Percentiles rank a stretch among this genome's conserved stretches.
These are phyloP conservation scores for Metschnikowia shivogae DNA, from an alignment of 805 yeast genomes.

Conservation along the genomic window DNA sequence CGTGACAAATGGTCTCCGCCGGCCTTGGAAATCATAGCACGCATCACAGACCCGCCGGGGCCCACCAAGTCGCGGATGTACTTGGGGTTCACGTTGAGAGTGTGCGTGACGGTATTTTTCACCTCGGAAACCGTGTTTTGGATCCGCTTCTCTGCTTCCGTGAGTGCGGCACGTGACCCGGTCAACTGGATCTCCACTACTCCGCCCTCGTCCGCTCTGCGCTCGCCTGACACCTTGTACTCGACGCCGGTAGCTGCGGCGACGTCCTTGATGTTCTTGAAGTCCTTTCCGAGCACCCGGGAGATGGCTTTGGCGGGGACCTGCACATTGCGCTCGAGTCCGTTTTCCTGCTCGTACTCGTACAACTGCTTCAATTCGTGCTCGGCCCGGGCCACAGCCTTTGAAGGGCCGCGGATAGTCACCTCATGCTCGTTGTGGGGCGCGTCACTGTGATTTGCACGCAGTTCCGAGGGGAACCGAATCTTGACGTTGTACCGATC, in stretches of 20 bases:
- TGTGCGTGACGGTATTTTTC: constrained; percentile 54
- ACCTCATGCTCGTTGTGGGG: constrained; percentile 57
- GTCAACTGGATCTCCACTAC: constrained; percentile 62
- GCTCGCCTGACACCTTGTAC: constrained; percentile 41
- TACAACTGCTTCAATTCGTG: constrained; percentile 80
- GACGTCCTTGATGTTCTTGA: constrained; percentile 78
- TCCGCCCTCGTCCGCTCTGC: constrained; percentile 46
- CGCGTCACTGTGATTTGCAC: constrained; percentile 26
- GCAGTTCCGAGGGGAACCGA: constrained; percentile 56
- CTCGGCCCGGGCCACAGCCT: constrained; percentile 77
- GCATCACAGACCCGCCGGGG: constrained; percentile 66
- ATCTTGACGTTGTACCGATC: constrained; percentile 82
- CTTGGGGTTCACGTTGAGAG: constrained; percentile 65
- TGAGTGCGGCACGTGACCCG: constrained; percentile 75
- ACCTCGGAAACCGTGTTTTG: constrained; percentile 59
- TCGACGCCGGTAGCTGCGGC: constrained; percentile 66
- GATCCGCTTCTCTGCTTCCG: constrained; percentile 64
- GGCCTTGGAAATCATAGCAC: constrained; percentile 70
- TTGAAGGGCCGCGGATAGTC: constrained; percentile 80
- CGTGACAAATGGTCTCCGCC: constrained; percentile 54
- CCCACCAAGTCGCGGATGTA: constrained; percentile 78
- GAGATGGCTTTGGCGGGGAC: constrained; percentile 77
- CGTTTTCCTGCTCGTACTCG: constrained; percentile 84
- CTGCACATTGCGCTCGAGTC: constrained; percentile 56
- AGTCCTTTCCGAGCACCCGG: constrained; percentile 83